Evolutionary conservation across 768 basidiomycete genomes (phyloP), one percentile per base, ranked within the genome.

Genomic region (Hortiboletus campestris): DNA sequence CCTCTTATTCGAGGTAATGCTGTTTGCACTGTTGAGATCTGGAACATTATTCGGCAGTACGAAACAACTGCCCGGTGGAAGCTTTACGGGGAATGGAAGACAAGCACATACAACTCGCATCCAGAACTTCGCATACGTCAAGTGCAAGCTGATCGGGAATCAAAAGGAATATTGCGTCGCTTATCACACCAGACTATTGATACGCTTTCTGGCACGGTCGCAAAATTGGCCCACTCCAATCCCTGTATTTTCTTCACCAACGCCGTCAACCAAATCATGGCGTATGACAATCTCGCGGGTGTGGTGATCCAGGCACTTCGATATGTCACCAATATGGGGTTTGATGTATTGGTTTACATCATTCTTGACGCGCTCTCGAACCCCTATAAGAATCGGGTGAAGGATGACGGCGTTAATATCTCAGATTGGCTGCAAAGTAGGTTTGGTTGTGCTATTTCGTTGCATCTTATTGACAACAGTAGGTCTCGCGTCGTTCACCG

Each of bases 21-120:
- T 8, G 88, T 93, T 22, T 91, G 88, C 69, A 90, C 92, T 28
- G 87, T 89, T 43, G 95, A 98, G 64, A 79, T 98, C 9, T 99
- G 97, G 97, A 84, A 86, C 55, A 84, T 98, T 49, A 81, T 98
- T 46, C 79, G 84, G 39, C 82, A 84, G 58, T 91, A 88, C 67
- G 86, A 90, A 53, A 86, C 85, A 50, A 83, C 86, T 7, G 76
- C 81, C 22, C 91, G 97, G 10, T 99, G 94, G 88, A 81, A 80
- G 45, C 77, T 99, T 32, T 99, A 99, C 65, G 97, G 94, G 40
- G 95, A 98, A 75, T 98, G 97, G 97, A 89, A 88, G 70, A 77
- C 83, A 36, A 75, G 75, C 44, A 79, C 75, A 20, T 92, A 94
- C 71, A 80, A 80, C 57, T 84, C 83, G 16, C 85, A 94, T 73